Conservation (phyloP, 2,329 filamentous ascomycete genomes). For the Fusarium piperis region DNA sequence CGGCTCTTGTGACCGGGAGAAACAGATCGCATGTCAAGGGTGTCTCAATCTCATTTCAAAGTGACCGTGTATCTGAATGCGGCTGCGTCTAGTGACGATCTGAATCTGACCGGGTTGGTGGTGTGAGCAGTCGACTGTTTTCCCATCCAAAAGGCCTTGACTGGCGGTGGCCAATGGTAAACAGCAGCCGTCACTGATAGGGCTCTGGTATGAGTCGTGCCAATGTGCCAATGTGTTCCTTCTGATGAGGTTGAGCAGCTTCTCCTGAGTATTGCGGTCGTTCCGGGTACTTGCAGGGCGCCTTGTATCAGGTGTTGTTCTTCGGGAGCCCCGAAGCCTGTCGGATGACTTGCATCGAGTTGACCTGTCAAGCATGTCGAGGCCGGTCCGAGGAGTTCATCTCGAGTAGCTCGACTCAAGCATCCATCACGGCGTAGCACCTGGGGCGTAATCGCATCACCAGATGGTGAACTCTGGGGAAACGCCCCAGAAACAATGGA, state of each 20-base stretch:
- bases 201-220: not conserved
- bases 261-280: not conserved
- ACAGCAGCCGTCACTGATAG: not conserved
- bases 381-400: conserved; percentile 3
- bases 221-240: not conserved
- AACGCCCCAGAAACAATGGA: conserved; percentile 13
- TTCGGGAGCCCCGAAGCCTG: not conserved
- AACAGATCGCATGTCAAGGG: conserved; percentile 16
- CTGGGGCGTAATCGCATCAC: not conserved
- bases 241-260: not conserved
- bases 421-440: not conserved
- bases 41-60: conserved; percentile 13
- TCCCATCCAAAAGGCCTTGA: not conserved
- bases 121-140: not conserved
- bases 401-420: conserved; percentile 3
- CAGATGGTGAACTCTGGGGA: conserved; percentile 25
- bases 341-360: not conserved
- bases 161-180: not conserved
- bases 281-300: not conserved
- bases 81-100: conserved; percentile 1
- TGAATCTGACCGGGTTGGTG: conserved; percentile 12
- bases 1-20: not conserved
- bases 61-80: not conserved
- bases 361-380: not conserved
- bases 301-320: not conserved